These are phyloP conservation scores for Penicillium flavigenum DNA, from an alignment of 495 filamentous ascomycete genomes.

Conservation along the genomic window DNA sequence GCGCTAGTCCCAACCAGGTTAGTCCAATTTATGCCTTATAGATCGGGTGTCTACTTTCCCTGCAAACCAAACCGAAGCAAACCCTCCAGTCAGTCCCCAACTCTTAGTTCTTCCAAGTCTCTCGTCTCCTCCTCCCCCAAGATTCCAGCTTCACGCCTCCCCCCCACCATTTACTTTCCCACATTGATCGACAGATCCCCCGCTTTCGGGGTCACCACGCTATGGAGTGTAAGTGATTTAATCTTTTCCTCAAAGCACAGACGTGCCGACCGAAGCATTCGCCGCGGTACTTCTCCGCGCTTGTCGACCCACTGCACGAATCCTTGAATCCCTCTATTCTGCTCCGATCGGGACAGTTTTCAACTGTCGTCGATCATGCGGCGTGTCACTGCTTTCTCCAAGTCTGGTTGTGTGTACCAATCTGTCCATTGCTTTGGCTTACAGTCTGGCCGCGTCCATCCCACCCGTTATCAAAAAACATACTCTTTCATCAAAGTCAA, in stretches of 20 bases:
- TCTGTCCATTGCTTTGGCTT: conserved; percentile 28
- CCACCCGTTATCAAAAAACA: conserved; percentile 47
- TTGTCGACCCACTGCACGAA: conserved; percentile 47
- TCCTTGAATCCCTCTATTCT: conserved; percentile 26
- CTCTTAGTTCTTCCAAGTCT: conserved; percentile 27
- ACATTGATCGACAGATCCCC: conserved; percentile 32
- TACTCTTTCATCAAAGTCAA: conserved; percentile 39
- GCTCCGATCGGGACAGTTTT: conserved; percentile 9
- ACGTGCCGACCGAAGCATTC: conserved; percentile 35
- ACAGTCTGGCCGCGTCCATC: conserved; percentile 41
- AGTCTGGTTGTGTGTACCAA: conserved; percentile 26
- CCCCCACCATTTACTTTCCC: conserved; percentile 33
- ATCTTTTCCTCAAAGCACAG: conserved; percentile 27
- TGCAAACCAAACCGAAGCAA: conserved; percentile 30
- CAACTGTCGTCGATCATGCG: conserved; percentile 11
- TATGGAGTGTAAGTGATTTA: conserved; percentile 50
- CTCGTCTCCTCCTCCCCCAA: conserved; percentile 22
- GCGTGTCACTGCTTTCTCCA: conserved; percentile 16
- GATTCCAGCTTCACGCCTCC: conserved; percentile 19
- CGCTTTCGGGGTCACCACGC: conserved; percentile 52
- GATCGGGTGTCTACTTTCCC: conserved; percentile 29
- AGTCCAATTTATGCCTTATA: conserved; percentile 31
- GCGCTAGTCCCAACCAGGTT: conserved; percentile 28
- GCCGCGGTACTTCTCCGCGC: conserved; percentile 48
- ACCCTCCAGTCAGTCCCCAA: conserved; percentile 25